Evolutionary conservation across 192 early-diverging fungal genomes (phyloP), one percentile per base, ranked within the genome.

Genomic region (Mortierella claussenii): DNA sequence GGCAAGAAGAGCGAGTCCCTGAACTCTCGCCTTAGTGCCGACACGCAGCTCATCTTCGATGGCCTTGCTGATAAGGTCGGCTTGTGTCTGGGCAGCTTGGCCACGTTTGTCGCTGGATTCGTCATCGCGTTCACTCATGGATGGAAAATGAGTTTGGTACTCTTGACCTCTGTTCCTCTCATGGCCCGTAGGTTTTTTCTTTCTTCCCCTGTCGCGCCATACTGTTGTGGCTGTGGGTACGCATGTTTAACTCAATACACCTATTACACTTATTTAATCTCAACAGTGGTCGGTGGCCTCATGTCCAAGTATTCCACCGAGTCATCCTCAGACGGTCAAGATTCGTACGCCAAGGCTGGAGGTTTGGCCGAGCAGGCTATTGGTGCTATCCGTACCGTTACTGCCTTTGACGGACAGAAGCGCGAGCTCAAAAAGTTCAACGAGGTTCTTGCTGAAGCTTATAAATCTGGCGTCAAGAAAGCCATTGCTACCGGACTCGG

Each of bases 41-140:
- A 98, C 46, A 95, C 92, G 23, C 89, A 90, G 42, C 50, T 95
- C 55, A 86, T 95, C 40, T 93, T 97, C 79, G 96, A 96, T 60
- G 95, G 94, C 43, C 91, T 94, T 20, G 85, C 87, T 24, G 94
- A 95, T 50, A 98, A 96, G 68, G 83, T 95, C 42, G 89, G 92
- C 63, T 79, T 92, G 40, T 81, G 91, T 32, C 55, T 95, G 32
- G 82, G 87, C 66, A 83, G 83, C 34, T 45, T 86, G 20, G 79
- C 87, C 20, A 87, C 86, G 6, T 97, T 96, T 54, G 59, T 94
- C 52, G 65, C 88, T 13, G 93, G 91, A 33, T 88, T 95, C 54
- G 74, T 91, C 9, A 81, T 95, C 51, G 95, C 93, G 28, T 96
- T 96, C 60, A 66, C 82, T 43, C 81, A 88, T 68, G 94, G 93